Base-by-base conservation (phyloP, 371 early-diverging fungal genomes). In the Mortierella sp. region DNA sequence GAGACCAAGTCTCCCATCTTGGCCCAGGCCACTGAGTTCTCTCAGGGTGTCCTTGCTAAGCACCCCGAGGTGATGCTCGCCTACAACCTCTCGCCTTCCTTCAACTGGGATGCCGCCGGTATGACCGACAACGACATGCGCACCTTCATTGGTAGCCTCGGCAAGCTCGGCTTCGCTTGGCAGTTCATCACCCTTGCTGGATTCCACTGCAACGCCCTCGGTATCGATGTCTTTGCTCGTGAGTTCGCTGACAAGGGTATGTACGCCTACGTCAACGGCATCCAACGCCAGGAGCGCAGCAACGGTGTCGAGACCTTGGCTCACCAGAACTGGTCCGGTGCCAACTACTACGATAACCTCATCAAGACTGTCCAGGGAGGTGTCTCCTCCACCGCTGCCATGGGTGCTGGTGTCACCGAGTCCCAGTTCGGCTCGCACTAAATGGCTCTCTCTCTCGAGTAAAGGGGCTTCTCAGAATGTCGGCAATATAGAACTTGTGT, bases 311-410 rank as follows among this genome's bases (percentile, higher is more conserved):
- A 99, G 87, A 97, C 96, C 37, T 88, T 99, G 47, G 90, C 94
- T 32, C 99, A 99, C 85, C 98, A 99, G 85, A 97, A 95, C 85
- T 99, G 99, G 99, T 96, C 97, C n/a, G 99, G 99, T 70, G 98
- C 99, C 55, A 91, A 93, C 87, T 98, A 96, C 89, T 92, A 93
- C 68, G 99, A 99, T 85, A 91, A 93, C 72, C 84, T 97, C 62
- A 96, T 98, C 89, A 94, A 95, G 85, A 91, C 94, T 45, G 98
- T 96, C 72, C 91, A 93, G 22, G 97, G 98, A 73, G 99, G 98
- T 86, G 94, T 97, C 54, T 91, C 96, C 18, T 91, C 97, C 47
- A 98, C 98, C n/a, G 94, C 98, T 22, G 97, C 99, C 75, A 97
- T 99, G 97, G 99, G 98, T 73, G 90, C 91, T 69, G 98, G 96